Conservation (phyloP, 2,329 filamentous ascomycete genomes). For the Aureobasidium namibiae region DNA sequence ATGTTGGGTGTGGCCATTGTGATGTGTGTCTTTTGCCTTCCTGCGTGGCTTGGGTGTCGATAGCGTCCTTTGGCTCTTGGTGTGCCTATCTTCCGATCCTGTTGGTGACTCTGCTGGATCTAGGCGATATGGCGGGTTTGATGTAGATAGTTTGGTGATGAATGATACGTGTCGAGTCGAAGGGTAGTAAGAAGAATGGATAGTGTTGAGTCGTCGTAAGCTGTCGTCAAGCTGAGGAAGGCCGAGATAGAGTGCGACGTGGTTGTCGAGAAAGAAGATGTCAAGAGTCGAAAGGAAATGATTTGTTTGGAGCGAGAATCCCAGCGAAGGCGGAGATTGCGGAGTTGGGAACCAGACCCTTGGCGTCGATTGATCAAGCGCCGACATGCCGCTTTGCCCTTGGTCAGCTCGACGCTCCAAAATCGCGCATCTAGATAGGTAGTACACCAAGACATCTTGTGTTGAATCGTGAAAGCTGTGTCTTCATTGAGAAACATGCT, state of each 20-base stretch:
- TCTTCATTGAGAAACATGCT: constrained; percentile 6
- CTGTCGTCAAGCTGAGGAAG: background rate
- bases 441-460: background rate
- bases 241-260: background rate
- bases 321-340: constrained; percentile 11
- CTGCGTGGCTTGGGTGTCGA: background rate
- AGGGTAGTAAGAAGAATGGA: background rate
- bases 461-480: constrained; percentile 2
- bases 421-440: constrained; percentile 4
- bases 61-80: background rate
- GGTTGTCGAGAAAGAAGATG: background rate
- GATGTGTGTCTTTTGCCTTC: background rate
- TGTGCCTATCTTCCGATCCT: background rate
- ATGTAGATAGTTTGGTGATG: background rate
- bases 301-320: constrained; percentile 11
- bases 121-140: background rate
- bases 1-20: constrained; percentile 6
- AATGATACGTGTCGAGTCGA: background rate
- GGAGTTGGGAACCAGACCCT: background rate
- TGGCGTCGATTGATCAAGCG: background rate
- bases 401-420: background rate
- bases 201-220: background rate
- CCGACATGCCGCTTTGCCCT: background rate
- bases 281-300: constrained; percentile 9
- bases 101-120: no score